These are phyloP conservation scores for Dichotomopilus funicola DNA, from an alignment of 2,329 filamentous ascomycete species.

Conservation along the genomic window DNA sequence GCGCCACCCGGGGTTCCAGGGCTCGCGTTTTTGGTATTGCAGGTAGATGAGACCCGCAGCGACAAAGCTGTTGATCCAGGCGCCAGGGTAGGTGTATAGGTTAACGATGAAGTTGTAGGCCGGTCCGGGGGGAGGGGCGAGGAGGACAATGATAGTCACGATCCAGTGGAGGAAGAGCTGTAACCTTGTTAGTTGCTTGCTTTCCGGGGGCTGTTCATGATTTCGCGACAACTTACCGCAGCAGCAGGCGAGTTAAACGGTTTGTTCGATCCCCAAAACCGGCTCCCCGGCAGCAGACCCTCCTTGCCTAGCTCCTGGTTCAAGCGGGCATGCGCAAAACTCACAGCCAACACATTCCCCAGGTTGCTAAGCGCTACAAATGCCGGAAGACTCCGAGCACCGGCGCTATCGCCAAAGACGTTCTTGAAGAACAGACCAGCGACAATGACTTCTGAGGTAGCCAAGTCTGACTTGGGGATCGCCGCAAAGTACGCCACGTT, in stretches of 20 bases:
- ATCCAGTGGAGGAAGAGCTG: conserved; percentile 58
- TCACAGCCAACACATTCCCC: conserved; percentile 56
- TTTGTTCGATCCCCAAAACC: conserved; percentile 61
- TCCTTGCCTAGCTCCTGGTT: conserved; percentile 65
- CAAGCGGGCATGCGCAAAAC: conserved; percentile 50
- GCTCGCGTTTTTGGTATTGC: conserved; percentile 42
- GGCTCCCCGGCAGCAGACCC: conserved; percentile 57
- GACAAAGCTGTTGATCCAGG: conserved; percentile 49
- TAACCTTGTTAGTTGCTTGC: no score
- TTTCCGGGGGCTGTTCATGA: neutral
- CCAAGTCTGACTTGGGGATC: conserved; percentile 51
- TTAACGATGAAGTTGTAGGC: conserved; percentile 63
- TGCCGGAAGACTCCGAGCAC: conserved; percentile 28
- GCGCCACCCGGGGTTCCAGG: conserved; percentile 48
- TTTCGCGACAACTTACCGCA: conserved; percentile 23
- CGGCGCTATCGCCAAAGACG: conserved; percentile 50
- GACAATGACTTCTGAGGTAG: conserved; percentile 52
- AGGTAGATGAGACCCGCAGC: conserved; percentile 46
- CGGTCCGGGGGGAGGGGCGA: conserved; percentile 60
- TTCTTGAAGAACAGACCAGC: conserved; percentile 56
- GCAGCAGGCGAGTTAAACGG: conserved; percentile 61
- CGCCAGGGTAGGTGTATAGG: conserved; percentile 47
- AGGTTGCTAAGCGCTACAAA: conserved; percentile 56
- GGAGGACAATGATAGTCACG: conserved; percentile 58
- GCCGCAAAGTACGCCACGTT: conserved; percentile 62